A percentile compares a stretch with the other conserved stretches of the same genome.
These are phyloP conservation scores for Wallacemonas sp. DNA, from an alignment of 208 protist genomes.

Conservation along the genomic window DNA sequence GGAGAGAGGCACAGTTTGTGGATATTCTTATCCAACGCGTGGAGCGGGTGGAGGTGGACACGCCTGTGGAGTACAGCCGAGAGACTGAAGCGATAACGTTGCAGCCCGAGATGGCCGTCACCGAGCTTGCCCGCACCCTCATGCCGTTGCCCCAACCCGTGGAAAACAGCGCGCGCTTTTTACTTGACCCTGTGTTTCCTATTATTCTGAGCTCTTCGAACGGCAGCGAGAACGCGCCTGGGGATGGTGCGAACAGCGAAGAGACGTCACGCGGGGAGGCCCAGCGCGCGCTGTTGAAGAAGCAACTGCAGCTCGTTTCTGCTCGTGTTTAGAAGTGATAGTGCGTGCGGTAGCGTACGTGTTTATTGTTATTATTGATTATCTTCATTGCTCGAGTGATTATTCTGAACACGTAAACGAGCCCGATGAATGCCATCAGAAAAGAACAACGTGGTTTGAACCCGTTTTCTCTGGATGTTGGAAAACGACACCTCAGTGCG, in stretches of 20 bases:
- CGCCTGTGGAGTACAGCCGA: conserved; percentile 63
- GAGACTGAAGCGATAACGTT: conserved; percentile 68
- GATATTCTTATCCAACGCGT: conserved; percentile 80
- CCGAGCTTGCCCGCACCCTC: conserved; percentile 31
- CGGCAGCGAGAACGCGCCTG: neutral
- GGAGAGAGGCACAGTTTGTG: conserved; percentile 60
- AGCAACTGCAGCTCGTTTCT: conserved; percentile 3
- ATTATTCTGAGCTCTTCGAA: neutral
- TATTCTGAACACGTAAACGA: too few relatives aligned
- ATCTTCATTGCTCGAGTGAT: too few relatives aligned
- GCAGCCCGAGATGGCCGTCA: conserved; percentile 42
- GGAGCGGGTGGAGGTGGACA: conserved; percentile 61
- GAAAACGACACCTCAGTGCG: too few relatives aligned
- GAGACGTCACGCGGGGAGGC: neutral
- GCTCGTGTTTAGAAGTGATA: too few relatives aligned
- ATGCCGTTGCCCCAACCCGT: conserved; percentile 49
- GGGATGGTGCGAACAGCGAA: neutral
- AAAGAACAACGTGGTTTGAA: too few relatives aligned
- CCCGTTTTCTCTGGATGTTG: too few relatives aligned
- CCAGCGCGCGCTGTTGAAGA: neutral
- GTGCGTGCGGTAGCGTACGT: too few relatives aligned
- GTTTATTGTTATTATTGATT: too few relatives aligned
- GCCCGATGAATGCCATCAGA: too few relatives aligned
- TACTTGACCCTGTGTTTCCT: conserved; percentile 49
- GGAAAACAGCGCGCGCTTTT: conserved; percentile 39